Conservation (phyloP, 352 stramenopile genomes). For the Phytophthora megakarya region DNA sequence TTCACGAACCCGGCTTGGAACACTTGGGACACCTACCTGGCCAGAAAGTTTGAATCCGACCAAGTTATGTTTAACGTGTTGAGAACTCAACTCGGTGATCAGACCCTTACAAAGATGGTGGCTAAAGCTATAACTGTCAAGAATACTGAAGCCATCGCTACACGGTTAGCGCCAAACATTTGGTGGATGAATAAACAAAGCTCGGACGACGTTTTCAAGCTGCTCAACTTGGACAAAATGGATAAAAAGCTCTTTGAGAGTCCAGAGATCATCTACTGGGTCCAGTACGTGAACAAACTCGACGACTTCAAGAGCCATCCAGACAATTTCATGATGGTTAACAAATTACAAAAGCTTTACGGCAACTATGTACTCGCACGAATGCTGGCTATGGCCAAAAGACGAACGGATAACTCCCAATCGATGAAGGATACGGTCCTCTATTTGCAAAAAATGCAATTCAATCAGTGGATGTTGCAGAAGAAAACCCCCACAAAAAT, state of each 20-base stretch:
- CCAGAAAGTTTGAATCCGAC: neutral
- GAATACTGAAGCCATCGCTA: neutral
- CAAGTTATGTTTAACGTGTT: neutral
- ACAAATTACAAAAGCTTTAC: neutral
- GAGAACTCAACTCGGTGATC: neutral
- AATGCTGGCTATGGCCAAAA: neutral
- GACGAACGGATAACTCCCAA: neutral
- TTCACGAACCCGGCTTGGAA: neutral
- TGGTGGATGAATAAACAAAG: neutral
- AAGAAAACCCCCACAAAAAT: neutral
- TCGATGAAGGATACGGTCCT: neutral
- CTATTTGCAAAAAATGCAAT: neutral
- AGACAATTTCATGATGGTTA: neutral
- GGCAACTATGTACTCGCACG: neutral
- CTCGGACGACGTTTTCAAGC: neutral
- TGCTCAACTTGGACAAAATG: constrained; percentile 1
- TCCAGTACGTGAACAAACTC: neutral
- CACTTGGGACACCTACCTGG: neutral
- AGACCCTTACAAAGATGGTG: neutral
- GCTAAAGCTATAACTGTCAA: neutral
- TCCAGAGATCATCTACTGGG: neutral
- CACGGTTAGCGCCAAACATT: neutral
- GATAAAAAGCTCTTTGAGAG: neutral
- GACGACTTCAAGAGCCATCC: neutral
- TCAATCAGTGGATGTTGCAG: neutral